These are phyloP conservation scores for Ogataea siamensis DNA, from an alignment of 805 yeast species.

Conservation along the genomic window DNA sequence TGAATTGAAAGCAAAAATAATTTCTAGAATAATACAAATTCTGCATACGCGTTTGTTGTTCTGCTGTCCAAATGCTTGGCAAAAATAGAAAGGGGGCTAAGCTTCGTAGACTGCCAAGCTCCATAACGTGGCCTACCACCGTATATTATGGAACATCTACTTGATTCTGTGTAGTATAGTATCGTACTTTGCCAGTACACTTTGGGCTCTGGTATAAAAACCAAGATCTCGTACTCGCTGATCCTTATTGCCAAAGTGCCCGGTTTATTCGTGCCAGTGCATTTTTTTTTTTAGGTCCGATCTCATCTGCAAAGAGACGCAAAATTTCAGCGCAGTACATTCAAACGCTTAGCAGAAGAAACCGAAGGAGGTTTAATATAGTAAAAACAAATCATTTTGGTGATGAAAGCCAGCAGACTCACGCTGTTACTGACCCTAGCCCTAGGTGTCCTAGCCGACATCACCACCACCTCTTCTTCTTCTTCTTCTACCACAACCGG, in stretches of 20 bases:
- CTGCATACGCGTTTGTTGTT: background rate
- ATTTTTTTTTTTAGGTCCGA: background rate
- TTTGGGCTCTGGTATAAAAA: background rate
- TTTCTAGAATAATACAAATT: background rate
- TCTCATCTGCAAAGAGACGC: background rate
- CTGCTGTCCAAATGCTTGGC: slow-evolving; percentile 1
- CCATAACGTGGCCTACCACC: too few species aligned
- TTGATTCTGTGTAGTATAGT: too few species aligned
- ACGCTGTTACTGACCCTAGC: slow-evolving; percentile 1
- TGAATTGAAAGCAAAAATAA: slow-evolving; percentile 11
- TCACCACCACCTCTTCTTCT: slow-evolving; percentile 52
- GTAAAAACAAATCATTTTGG: background rate
- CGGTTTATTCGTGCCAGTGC: background rate
- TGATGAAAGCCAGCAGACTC: slow-evolving; percentile 5
- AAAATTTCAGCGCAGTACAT: slow-evolving; percentile 1
- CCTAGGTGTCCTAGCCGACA: slow-evolving; percentile 35
- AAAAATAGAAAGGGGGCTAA: background rate
- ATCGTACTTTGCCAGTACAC: too few species aligned
- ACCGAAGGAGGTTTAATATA: slow-evolving; percentile 3
- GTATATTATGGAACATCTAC: too few species aligned
- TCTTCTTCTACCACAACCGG: slow-evolving; percentile 36
- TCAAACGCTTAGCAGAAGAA: background rate
- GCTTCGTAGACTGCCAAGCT: too few species aligned
- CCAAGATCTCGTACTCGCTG: background rate
- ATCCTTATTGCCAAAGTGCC: background rate